A percentile compares a stretch with the other conserved stretches of the same genome.
phyloP scores from a whole-genome alignment of 1,139 yeast species.

The Suhomyces yuchorum region DNA sequence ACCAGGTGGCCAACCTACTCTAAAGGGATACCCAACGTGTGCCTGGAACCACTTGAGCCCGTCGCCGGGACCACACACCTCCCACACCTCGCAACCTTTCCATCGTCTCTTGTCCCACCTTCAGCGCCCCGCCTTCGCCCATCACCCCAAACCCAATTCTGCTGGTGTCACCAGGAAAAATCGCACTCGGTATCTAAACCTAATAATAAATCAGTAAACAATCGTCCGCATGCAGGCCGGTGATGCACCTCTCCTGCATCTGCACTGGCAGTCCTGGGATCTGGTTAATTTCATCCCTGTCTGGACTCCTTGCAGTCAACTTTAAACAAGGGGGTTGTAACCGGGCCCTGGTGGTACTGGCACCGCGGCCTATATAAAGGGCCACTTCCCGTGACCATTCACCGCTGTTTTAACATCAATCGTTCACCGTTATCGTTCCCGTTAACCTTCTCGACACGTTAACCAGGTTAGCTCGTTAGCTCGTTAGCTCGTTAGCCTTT shows the following conservation, averaged over 20 bases:
- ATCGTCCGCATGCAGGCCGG: not conserved
- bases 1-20: not conserved
- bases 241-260: not conserved
- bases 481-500: not conserved
- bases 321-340: not conserved
- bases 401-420: not conserved
- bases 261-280: not conserved
- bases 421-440: not conserved
- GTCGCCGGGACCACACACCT: too few relatives aligned
- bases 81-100: too few relatives aligned
- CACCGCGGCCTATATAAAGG: not conserved
- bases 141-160: not conserved
- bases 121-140: too few relatives aligned
- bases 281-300: slow-evolving; percentile 3
- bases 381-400: not conserved
- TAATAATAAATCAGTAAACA: slow-evolving; percentile 2
- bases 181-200: not conserved
- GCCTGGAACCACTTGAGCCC: not conserved
- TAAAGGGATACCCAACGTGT: not conserved
- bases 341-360: not conserved
- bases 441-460: not conserved
- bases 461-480: not conserved
- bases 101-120: too few relatives aligned
- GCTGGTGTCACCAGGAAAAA: not conserved
- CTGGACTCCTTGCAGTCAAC: not conserved